Conservation (phyloP, 495 filamentous ascomycete species). For the Bryoglossum gracile region DNA sequence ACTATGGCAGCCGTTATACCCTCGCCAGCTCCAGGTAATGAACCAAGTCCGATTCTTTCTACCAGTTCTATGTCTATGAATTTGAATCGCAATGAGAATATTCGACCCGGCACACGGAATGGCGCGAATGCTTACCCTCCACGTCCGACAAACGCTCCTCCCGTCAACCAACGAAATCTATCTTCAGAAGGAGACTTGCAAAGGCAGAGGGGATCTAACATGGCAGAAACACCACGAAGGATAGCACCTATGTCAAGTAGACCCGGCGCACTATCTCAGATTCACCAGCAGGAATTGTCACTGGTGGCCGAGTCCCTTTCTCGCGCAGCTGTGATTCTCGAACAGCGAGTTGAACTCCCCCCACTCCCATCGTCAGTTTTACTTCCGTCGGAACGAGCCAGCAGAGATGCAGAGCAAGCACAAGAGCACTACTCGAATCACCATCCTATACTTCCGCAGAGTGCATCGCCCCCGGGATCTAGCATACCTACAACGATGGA, state of each 20-base stretch:
- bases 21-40: constrained; percentile 50
- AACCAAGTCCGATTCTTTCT: constrained; percentile 34
- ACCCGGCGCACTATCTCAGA: too few species aligned
- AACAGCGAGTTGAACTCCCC: constrained; percentile 1
- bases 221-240: constrained; percentile 1
- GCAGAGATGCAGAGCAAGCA: not conserved
- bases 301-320: too few species aligned
- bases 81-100: constrained; percentile 19
- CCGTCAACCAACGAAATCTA: not conserved
- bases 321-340: too few species aligned
- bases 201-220: not conserved
- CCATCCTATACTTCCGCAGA: too few species aligned
- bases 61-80: constrained; percentile 20
- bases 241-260: too few species aligned
- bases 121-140: not conserved
- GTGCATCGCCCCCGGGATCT: not conserved
- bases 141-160: not conserved
- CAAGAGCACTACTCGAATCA: too few species aligned
- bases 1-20: constrained; percentile 33
- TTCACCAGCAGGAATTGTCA: too few species aligned
- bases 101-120: constrained; percentile 1
- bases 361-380: not conserved
- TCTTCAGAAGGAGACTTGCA: not conserved
- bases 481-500: too few species aligned
- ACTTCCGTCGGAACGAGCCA: not conserved